These are phyloP conservation scores for Globisporangium abappressorium DNA, from an alignment of 352 stramenopile species.

Conservation along the genomic window DNA sequence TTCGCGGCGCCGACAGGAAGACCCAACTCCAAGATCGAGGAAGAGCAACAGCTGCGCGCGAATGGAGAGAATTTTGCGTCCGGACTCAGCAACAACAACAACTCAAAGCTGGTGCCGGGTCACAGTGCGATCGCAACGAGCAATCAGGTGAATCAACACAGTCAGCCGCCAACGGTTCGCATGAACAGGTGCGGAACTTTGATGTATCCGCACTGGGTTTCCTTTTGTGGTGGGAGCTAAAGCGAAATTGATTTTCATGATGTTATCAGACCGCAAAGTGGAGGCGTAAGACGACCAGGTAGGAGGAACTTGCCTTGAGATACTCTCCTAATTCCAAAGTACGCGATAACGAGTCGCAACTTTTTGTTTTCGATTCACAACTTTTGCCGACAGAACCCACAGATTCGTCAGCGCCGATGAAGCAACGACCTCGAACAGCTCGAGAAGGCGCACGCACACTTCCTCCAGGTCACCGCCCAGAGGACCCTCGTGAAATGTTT, in stretches of 20 bases:
- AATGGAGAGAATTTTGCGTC: slow-evolving; percentile 3
- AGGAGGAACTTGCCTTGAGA: neutral
- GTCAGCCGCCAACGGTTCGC: neutral
- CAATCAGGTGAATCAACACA: slow-evolving; percentile 18
- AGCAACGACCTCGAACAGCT: slow-evolving; percentile 50
- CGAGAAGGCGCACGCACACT: slow-evolving; percentile 31
- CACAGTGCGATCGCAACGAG: neutral
- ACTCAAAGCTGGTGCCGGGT: neutral
- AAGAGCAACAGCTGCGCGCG: slow-evolving; percentile 8
- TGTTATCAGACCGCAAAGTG: slow-evolving; percentile 43
- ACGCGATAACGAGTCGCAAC: neutral
- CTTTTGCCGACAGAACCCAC: neutral
- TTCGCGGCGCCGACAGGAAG: slow-evolving; percentile 21
- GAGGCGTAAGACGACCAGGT: slow-evolving; percentile 39
- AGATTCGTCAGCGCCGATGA: slow-evolving; percentile 13
- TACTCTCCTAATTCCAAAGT: neutral
- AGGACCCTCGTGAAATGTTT: slow-evolving; percentile 1
- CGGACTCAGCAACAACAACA: neutral
- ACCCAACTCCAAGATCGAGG: slow-evolving; percentile 7
- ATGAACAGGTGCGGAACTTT: slow-evolving; percentile 10
- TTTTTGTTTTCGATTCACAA: neutral
- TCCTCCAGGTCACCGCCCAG: neutral
- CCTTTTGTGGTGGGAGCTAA: neutral
- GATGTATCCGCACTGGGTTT: neutral
- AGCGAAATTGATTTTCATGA: neutral